These are phyloP conservation scores for Hericium coralloides DNA, from an alignment of 768 basidiomycete genomes.

Conservation along the genomic window DNA sequence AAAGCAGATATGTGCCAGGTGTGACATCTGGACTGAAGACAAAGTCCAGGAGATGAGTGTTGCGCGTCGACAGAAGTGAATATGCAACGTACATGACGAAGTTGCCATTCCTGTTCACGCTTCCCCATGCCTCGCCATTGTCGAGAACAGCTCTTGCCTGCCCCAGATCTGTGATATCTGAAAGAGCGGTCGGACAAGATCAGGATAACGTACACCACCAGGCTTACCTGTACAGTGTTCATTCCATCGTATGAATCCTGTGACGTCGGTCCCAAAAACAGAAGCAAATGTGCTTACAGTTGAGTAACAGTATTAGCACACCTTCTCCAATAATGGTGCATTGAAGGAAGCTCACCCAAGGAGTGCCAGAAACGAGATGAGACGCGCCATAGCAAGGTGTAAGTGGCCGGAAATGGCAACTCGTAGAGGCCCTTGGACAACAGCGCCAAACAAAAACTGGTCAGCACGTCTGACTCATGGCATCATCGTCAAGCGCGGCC, in stretches of 20 bases:
- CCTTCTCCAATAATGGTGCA: not conserved
- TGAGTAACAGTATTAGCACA: not conserved
- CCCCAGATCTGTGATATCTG: conserved; percentile 33
- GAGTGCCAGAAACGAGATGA: conserved; percentile 9
- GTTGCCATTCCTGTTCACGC: conserved; percentile 46
- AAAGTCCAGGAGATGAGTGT: not conserved
- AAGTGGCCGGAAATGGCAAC: not conserved
- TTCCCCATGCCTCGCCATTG: conserved; percentile 42
- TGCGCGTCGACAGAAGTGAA: not conserved
- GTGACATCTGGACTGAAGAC: conserved; percentile 52
- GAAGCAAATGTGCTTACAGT: not conserved
- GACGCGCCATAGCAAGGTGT: not conserved
- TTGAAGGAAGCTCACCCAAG: conserved; percentile 11
- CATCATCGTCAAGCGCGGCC: too few species aligned
- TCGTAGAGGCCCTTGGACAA: not conserved
- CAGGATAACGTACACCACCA: not conserved
- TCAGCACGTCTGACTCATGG: not conserved
- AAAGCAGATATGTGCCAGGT: conserved; percentile 61
- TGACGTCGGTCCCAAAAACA: conserved; percentile 41
- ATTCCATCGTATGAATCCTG: conserved; percentile 63
- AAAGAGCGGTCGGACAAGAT: conserved; percentile 5
- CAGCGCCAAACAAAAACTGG: not conserved
- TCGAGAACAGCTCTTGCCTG: conserved; percentile 54
- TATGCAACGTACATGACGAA: conserved; percentile 53
- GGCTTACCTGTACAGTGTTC: conserved; percentile 51